These are phyloP conservation scores for Verticillium longisporum DNA, from an alignment of 2,329 filamentous ascomycete species.

Conservation along the genomic window DNA sequence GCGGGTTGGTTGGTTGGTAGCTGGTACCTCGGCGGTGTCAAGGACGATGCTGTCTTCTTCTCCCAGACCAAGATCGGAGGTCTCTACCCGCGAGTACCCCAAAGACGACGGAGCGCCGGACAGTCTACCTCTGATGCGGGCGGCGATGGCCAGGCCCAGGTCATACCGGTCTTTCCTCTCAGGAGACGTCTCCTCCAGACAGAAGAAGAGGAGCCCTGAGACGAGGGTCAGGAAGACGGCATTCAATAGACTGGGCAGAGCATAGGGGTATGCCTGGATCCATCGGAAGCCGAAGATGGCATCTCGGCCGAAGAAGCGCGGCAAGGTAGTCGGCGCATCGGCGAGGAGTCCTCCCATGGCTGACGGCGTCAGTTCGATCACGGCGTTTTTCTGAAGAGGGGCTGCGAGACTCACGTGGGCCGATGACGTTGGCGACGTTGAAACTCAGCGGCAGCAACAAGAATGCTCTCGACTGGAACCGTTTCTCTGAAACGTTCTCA, in stretches of 20 bases:
- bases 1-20: not conserved
- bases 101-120: not conserved
- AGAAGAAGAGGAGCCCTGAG: slow-evolving; percentile 50
- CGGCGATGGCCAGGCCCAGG: slow-evolving; percentile 29
- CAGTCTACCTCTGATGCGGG: slow-evolving; percentile 22
- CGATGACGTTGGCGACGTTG: slow-evolving; percentile 35
- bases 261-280: slow-evolving; percentile 61
- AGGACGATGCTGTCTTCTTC: not conserved
- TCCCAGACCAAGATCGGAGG: not conserved
- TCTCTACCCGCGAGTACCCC: not conserved
- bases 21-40: not conserved
- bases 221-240: slow-evolving; percentile 52
- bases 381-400: not conserved
- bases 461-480: slow-evolving; percentile 38
- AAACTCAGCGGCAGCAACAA: slow-evolving; percentile 38
- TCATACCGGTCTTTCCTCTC: slow-evolving; percentile 39
- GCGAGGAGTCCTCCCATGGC: slow-evolving; percentile 61
- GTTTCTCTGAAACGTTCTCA: slow-evolving; percentile 38
- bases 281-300: slow-evolving; percentile 55
- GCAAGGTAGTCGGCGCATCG: slow-evolving; percentile 56
- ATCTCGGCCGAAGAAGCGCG: slow-evolving; percentile 53
- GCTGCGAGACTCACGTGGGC: slow-evolving; percentile 27
- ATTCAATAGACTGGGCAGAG: slow-evolving; percentile 62
- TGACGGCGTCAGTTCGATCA: slow-evolving; percentile 10
- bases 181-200: slow-evolving; percentile 56